Conservation (phyloP, 1,139 yeast species). For the Diutina rugosa region DNA sequence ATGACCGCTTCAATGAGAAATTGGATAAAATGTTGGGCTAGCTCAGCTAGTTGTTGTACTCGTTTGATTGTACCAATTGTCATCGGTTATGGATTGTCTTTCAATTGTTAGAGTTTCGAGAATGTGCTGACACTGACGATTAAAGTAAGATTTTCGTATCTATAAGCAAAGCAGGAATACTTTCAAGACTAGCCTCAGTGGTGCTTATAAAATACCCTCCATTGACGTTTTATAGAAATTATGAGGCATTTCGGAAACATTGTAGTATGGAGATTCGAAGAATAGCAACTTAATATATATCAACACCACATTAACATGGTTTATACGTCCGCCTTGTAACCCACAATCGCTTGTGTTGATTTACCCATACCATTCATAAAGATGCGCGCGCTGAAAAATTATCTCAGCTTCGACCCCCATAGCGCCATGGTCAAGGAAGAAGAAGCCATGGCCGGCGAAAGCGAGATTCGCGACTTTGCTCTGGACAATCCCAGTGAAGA, state of each 20-base stretch:
- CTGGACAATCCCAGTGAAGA: slow-evolving; percentile 17
- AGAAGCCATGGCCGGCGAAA: background rate
- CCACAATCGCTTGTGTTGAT: background rate
- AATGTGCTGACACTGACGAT: no score
- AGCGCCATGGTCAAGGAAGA: slow-evolving; percentile 1
- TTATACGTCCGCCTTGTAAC: background rate
- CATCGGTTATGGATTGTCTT: no score
- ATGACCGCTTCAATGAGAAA: background rate
- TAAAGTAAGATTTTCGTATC: no score
- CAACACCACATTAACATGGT: background rate
- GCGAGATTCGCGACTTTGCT: background rate
- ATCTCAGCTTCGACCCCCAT: background rate
- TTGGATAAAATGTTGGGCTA: background rate
- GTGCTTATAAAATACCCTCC: no score
- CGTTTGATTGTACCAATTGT: background rate
- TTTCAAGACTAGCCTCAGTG: no score
- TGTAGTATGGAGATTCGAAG: no score
- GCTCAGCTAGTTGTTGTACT: background rate
- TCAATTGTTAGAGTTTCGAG: no score
- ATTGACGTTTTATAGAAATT: no score
- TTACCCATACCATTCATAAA: background rate
- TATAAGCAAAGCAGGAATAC: no score
- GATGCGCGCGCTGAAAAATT: background rate
- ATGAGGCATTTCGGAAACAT: no score
- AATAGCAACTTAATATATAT: no score